Evolutionary conservation across 306 rosid species (phyloP).

Genomic region (Hylodesmum podocarpum): DNA sequence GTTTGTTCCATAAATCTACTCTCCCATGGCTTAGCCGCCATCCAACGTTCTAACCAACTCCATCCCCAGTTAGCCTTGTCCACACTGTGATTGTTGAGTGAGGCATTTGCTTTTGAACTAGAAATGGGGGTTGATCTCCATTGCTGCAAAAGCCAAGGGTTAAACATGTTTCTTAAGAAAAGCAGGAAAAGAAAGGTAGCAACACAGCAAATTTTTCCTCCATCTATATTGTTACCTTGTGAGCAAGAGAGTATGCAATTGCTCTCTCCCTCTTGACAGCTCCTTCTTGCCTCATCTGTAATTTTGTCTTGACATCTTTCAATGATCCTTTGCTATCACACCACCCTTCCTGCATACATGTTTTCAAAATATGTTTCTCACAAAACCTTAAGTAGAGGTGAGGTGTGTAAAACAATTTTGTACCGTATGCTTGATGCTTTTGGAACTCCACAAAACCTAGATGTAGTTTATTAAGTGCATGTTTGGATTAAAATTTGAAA

Average conservation of each 20-base stretch:
- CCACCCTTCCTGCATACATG: constrained; percentile 75
- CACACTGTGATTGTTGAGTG: constrained; percentile 46
- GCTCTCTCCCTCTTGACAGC: constrained; percentile 91
- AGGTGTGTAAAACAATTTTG: neutral
- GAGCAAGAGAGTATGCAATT: constrained; percentile 80
- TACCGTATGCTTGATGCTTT: neutral
- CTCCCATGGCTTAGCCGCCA: constrained; percentile 98
- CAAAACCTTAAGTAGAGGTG: neutral
- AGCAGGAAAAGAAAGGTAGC: neutral
- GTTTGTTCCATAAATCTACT: constrained; percentile 77
- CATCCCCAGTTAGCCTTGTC: constrained; percentile 80
- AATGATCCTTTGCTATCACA: constrained; percentile 82
- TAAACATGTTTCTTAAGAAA: neutral
- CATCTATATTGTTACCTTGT: constrained; percentile 52
- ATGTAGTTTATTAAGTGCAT: neutral
- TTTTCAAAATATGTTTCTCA: neutral
- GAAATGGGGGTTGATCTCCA: constrained; percentile 60
- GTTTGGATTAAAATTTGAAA: neutral
- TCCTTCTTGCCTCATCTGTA: constrained; percentile 85
- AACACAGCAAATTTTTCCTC: neutral
- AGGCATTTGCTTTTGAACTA: constrained; percentile 36
- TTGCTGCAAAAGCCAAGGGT: constrained; percentile 46
- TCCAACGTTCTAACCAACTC: constrained; percentile 98
- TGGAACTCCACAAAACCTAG: neutral
- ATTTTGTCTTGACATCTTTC: constrained; percentile 62